These are phyloP conservation scores for Phytophthora aleatoria DNA, from an alignment of 352 stramenopile genomes.

Conservation along the genomic window DNA sequence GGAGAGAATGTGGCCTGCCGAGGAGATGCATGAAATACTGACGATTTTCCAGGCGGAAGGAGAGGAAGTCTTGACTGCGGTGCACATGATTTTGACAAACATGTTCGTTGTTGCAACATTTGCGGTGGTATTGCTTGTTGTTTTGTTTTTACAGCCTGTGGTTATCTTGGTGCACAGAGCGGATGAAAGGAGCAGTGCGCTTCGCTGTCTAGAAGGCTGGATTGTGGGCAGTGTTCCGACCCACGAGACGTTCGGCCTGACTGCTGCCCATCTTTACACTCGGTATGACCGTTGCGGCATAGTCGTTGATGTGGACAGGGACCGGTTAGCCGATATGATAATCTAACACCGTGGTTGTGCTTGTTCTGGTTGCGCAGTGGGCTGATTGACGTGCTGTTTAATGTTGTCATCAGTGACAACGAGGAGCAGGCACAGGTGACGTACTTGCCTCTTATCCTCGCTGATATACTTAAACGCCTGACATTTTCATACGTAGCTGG, in stretches of 20 bases:
- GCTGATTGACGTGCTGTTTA: constrained; percentile 49
- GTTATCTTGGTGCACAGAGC: constrained; percentile 28
- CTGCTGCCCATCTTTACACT: constrained; percentile 41
- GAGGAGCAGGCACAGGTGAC: constrained; percentile 55
- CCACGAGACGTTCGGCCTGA: constrained; percentile 55
- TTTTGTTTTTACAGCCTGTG: constrained; percentile 7
- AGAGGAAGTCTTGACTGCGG: constrained; percentile 45
- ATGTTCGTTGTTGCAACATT: constrained; percentile 35
- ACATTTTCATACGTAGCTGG: constrained; percentile 41
- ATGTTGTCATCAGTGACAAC: constrained; percentile 30
- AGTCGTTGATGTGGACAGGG: not conserved
- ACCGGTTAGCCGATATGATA: not conserved
- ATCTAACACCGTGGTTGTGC: constrained; percentile 2
- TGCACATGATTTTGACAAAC: constrained; percentile 46
- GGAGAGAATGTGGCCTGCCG: constrained; percentile 27
- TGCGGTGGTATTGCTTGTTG: not conserved
- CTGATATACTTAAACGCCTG: not conserved
- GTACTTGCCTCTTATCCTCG: not conserved
- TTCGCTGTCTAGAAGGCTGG: constrained; percentile 75
- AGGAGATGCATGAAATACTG: constrained; percentile 38
- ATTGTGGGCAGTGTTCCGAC: constrained; percentile 57
- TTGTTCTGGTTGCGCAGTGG: constrained; percentile 29
- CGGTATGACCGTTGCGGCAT: constrained; percentile 16
- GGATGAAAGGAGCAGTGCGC: constrained; percentile 38
- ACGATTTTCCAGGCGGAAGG: constrained; percentile 43